Percentiles rank a stretch among this genome's conserved stretches.
Evolutionary conservation across 2,329 filamentous ascomycete genomes (phyloP).

Genomic region (Rhytidhysteron rufulum): DNA sequence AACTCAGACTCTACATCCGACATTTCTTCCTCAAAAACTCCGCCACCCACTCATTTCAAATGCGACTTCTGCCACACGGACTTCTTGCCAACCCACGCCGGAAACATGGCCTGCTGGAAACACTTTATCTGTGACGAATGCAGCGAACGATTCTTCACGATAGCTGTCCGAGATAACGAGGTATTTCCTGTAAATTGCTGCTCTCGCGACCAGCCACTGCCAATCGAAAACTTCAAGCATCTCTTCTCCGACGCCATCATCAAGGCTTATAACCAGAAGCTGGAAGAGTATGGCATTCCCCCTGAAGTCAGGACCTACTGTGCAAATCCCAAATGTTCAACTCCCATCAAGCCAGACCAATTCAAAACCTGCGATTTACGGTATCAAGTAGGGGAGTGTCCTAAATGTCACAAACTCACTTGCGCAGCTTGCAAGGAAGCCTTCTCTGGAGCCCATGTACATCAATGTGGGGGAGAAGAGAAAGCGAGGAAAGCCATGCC

Average conservation of each 20-base stretch:
- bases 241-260: not conserved
- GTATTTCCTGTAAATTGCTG: not conserved
- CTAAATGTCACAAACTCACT: not conserved
- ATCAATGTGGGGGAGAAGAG: not conserved
- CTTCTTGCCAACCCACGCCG: too few species aligned
- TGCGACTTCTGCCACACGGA: too few species aligned
- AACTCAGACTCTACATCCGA: too few species aligned
- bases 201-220: not conserved
- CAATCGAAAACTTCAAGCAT: not conserved
- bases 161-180: not conserved
- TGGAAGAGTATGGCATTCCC: not conserved
- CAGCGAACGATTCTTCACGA: not conserved
- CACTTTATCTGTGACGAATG: not conserved
- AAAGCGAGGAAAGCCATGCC: not conserved
- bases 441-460: not conserved
- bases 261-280: not conserved
- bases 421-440: not conserved
- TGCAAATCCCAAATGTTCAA: not conserved
- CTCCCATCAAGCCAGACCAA: not conserved
- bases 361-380: not conserved
- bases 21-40: too few species aligned
- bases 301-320: not conserved
- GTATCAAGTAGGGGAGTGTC: not conserved
- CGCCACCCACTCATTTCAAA: too few species aligned
- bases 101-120: not conserved